Percentiles rank a stretch among this genome's conserved stretches.
phyloP scores from a whole-genome alignment of 1,284 basidiomycete species.

The Ceratobasidium sp. region DNA sequence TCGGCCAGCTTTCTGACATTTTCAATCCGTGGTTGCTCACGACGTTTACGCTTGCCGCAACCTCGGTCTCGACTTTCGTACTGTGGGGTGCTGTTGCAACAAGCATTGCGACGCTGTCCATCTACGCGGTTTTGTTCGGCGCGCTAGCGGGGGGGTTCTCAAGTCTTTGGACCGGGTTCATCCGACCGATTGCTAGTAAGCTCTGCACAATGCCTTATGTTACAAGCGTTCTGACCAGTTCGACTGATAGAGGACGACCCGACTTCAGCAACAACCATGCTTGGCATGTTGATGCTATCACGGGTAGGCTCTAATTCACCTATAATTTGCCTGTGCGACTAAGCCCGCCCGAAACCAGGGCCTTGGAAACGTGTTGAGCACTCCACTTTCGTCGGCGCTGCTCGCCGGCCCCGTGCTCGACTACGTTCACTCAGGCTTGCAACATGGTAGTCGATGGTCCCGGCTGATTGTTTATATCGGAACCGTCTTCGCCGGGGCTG shows the following conservation, averaged over 20 bases:
- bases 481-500: constrained; percentile 33
- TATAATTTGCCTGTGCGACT: background rate
- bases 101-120: constrained; percentile 14
- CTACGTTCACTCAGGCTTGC: constrained; percentile 25
- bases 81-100: constrained; percentile 29
- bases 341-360: constrained; percentile 4
- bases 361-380: constrained; percentile 38
- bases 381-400: constrained; percentile 30
- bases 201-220: background rate
- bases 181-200: constrained; percentile 39
- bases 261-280: constrained; percentile 36
- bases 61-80: constrained; percentile 38
- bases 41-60: constrained; percentile 49
- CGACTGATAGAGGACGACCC: constrained; percentile 23
- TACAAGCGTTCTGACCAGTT: background rate
- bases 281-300: constrained; percentile 41
- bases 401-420: constrained; percentile 21
- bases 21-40: constrained; percentile 56
- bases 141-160: constrained; percentile 36
- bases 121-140: constrained; percentile 31
- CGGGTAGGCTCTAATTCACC: constrained; percentile 2
- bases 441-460: constrained; percentile 33
- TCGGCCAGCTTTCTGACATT: constrained; percentile 54
- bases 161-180: constrained; percentile 38
- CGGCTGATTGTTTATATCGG: constrained; percentile 32